Evolutionary conservation across 345 rosid genomes (phyloP), one percentile per base, ranked within the genome.

Genomic region (Passiflora organensis): DNA sequence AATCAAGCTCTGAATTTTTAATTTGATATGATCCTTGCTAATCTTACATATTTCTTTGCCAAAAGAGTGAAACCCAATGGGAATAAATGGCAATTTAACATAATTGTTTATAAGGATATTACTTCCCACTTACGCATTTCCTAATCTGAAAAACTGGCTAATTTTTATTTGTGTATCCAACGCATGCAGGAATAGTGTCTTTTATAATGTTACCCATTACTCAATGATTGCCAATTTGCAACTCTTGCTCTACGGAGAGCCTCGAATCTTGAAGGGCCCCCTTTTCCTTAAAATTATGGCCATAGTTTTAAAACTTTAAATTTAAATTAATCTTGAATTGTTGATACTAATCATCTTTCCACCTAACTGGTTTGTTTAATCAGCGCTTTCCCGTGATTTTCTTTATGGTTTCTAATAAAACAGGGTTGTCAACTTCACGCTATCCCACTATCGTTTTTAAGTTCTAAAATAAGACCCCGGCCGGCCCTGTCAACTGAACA

Each of bases 191-290:
- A 45, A 68, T 62, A 32, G 60, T 50, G 41, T 44, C 42, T 55
- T 66, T 68, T 61, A 63, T 68, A 46, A 16, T 60, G 34, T n/a
- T n/a, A n/a, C n/a, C 45, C 51, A 59, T 43, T 51, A 69, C 67
- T 79, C 78, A 78, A 81, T 88, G 76, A 88, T 88, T 76, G 80
- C 69, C 74, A 28, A 37, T 53, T 59, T 39, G 45, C 43, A 18
- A n/a, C 45, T n/a, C 72, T 53, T 74, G 67, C 72, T 73, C 46
- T 37, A 6, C 15, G 67, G 70, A 67, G 68, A 63, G 58, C 55
- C 59, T 59, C 49, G 62, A 72, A 72, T 71, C 72, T 61, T 63
- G 43, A 15, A 63, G 66, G 78, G 73, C 14, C 72, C n/a, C n/a
- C 60, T 51, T 24, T 24, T 58, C 67, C 71, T 61, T 56, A 57